Evolutionary conservation across 805 yeast species (phyloP).

Genomic region (Ogataea saltuana): DNA sequence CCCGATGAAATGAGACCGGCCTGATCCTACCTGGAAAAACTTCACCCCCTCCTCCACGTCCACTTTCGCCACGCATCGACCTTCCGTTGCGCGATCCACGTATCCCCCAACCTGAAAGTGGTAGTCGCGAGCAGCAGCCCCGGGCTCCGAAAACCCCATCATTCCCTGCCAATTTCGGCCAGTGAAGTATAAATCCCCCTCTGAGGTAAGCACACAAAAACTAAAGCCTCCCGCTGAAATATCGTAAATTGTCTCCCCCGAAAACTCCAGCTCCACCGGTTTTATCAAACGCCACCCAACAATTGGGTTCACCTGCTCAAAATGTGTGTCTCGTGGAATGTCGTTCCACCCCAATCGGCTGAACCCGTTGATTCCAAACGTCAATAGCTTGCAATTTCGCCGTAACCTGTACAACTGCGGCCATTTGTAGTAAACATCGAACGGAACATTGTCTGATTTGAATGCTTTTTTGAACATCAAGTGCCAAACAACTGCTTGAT

Average conservation of each 20-base stretch:
- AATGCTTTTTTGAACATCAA: conserved; percentile 46
- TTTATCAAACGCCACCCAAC: conserved; percentile 13
- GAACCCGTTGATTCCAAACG: conserved; percentile 50
- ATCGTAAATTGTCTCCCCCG: conserved; percentile 41
- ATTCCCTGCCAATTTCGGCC: conserved; percentile 47
- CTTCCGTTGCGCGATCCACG: conserved; percentile 3
- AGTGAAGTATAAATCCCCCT: conserved; percentile 57
- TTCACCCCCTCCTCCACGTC: conserved; percentile 23
- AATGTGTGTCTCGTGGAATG: conserved; percentile 17
- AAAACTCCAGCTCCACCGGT: conserved; percentile 31
- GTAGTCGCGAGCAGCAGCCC: conserved; percentile 39
- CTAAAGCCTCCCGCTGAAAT: conserved; percentile 66
- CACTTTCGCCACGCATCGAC: conserved; percentile 16
- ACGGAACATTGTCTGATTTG: conserved; percentile 45
- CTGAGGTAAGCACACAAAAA: conserved; percentile 54
- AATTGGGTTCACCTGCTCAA: conserved; percentile 17
- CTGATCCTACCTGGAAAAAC: conserved; percentile 56
- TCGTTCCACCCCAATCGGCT: conserved; percentile 47
- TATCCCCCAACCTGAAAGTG: conserved; percentile 1
- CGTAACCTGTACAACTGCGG: conserved; percentile 46
- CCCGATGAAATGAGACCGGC: conserved; percentile 65
- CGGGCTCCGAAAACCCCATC: conserved; percentile 39
- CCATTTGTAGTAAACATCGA: conserved; percentile 47
- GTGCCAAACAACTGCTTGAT: conserved; percentile 46
- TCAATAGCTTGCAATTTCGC: conserved; percentile 40